These are phyloP conservation scores for Podospora pseudopauciseta DNA, from an alignment of 495 filamentous ascomycete genomes.

Conservation along the genomic window DNA sequence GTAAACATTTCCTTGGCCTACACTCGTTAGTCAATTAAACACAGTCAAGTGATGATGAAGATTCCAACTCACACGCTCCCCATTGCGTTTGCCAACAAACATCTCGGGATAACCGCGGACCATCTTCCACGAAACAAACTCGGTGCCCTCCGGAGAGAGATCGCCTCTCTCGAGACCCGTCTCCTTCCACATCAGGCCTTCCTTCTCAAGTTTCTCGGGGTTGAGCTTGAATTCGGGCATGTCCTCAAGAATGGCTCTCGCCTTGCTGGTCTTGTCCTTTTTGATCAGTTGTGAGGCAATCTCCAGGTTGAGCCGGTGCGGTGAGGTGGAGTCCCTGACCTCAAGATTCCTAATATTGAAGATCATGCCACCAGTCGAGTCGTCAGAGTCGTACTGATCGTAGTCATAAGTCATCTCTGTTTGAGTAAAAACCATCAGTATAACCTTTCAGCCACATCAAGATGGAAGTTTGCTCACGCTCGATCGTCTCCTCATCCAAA, in stretches of 20 bases:
- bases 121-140: constrained; percentile 59
- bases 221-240: constrained; percentile 8
- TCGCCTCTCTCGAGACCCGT: constrained; percentile 31
- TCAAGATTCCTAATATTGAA: constrained; percentile 19
- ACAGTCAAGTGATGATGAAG: not conserved
- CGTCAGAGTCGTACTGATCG: constrained; percentile 15
- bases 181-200: constrained; percentile 19
- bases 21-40: not conserved
- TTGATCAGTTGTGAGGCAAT: not conserved
- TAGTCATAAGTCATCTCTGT: not conserved
- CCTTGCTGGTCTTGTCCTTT: constrained; percentile 23
- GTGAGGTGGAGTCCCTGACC: not conserved
- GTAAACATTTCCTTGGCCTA: constrained; percentile 56
- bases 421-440: not conserved
- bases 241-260: constrained; percentile 15
- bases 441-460: not conserved
- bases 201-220: constrained; percentile 17
- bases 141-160: constrained; percentile 13
- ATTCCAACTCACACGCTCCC: constrained; percentile 37
- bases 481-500: not conserved
- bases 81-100: constrained; percentile 48
- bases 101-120: constrained; percentile 59
- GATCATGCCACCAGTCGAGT: constrained; percentile 20
- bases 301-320: not conserved
- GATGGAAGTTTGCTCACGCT: not conserved